These are phyloP conservation scores for Xylariaceae sp. DNA, from an alignment of 2,329 filamentous ascomycete species.

Conservation along the genomic window DNA sequence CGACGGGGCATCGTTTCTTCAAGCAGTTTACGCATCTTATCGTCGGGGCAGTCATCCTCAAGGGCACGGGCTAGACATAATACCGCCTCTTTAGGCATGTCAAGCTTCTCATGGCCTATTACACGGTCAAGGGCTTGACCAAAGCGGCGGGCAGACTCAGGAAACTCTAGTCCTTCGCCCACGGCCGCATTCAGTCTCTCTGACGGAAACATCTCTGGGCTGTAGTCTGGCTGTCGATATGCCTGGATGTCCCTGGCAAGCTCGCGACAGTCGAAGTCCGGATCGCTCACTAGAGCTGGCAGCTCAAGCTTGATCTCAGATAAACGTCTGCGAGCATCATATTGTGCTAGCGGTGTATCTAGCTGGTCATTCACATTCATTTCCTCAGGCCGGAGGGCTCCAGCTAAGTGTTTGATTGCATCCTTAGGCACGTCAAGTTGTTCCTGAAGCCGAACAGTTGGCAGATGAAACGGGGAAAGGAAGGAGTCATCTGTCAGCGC, in stretches of 20 bases:
- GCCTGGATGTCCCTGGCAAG: conserved; percentile 18
- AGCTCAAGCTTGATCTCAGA: conserved; percentile 25
- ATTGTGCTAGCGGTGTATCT: conserved; percentile 4
- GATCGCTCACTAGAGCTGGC: conserved; percentile 26
- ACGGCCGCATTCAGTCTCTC: conserved; percentile 24
- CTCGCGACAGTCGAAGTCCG: conserved; percentile 27
- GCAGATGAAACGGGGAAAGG: conserved; percentile 22
- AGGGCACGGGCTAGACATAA: conserved; percentile 19
- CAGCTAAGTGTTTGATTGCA: conserved; percentile 16
- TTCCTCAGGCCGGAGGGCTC: conserved; percentile 9
- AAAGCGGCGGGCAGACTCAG: conserved; percentile 16
- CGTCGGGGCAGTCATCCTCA: conserved; percentile 16
- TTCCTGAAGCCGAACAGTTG: conserved; percentile 17
- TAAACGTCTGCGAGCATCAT: conserved; percentile 5
- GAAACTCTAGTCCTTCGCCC: conserved; percentile 28
- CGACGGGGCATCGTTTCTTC: conserved; percentile 5
- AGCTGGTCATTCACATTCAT: neutral
- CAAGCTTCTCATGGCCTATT: conserved; percentile 22
- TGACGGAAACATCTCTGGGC: conserved; percentile 22
- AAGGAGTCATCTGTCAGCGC: conserved; percentile 14
- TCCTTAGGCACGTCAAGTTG: conserved; percentile 19
- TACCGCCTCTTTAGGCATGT: conserved; percentile 22
- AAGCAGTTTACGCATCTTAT: conserved; percentile 14
- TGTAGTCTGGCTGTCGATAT: conserved; percentile 16
- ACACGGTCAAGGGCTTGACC: conserved; percentile 8